Evolutionary conservation across 257 asterid species (phyloP), one percentile per base, ranked within the genome.

Genomic region (Fraxinus excelsior): DNA sequence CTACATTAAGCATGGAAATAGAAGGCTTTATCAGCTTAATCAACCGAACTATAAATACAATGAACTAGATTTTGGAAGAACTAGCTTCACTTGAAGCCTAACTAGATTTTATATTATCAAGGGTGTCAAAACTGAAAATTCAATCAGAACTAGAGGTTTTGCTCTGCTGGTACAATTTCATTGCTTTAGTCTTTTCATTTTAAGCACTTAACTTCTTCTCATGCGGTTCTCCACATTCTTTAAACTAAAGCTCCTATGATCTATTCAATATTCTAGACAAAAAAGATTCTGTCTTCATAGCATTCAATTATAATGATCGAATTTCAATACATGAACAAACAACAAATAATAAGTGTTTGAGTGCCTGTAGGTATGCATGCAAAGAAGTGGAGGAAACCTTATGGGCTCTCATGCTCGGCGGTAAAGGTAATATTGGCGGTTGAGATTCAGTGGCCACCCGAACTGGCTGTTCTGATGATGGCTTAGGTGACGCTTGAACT

Each of bases 351-450:
- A 18, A 72, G 51, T 44, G 28, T n/a, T 13, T 40, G 34, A 44
- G 23, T 38, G 31, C 0, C 25, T 13, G 70, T 44, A 23, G 49
- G 71, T 58, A 37, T 56, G 69, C 44, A 78, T 70, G 58, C 62
- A 29, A 58, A 71, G 64, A 66, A 68, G 70, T 76, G 79, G 71
- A 34, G 23, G 75, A 58, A 71, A 92, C 99, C 97, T 85, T 91
- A 58, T 91, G 88, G 67, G 86, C 62, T 70, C 91, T 88, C 2
- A 93, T 72, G 82, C 86, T 88, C 16, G 89, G 81, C 6, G 99
- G 99, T 64, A 88, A 84, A 0, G 97, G 98, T 79, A 96, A 85
- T 79, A 96, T 86, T 35, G 99, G 98, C 28, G 94, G 97, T 77
- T 89, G 96, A 81, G 93, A 91, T 84, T 90, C 97, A n/a, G 89